Evolutionary conservation across 345 rosid genomes (phyloP), one percentile per base, ranked within the genome.

Genomic region (Ceriops decandra): DNA sequence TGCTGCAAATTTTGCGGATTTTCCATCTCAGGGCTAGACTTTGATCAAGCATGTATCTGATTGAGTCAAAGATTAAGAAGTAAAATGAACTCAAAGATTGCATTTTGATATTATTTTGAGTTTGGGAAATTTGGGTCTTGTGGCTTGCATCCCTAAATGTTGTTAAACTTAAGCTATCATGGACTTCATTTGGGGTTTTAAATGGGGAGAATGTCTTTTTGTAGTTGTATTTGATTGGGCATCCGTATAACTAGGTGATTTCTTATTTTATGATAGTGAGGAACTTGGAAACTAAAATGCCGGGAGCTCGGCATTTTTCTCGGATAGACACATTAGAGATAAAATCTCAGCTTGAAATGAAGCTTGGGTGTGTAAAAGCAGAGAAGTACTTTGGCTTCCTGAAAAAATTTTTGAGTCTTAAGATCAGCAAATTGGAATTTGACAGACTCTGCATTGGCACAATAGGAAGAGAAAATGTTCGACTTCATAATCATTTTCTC

Each of bases 241-340:
- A 57, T 64, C 58, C 46, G 8, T 21, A 30, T 70, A 31, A 47
- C 62, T 59, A 22, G 57, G 21, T 42, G 15, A 2, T 42, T 42
- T 13, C 19, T 7, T 20, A 46, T 60, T 72, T 69, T 51, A 33
- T 77, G 66, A 66, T 58, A 76, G 76, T 49, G 72, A 62, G 68
- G 73, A 70, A 63, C 57, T 70, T 57, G 52, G 71, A 70, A 73
- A 66, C 76, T 59, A 68, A 71, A 83, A 87, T 87, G 91, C 80
- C 77, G 51, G 75, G 67, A 47, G 73, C 68, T 76, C 74, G 74
- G 84, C 85, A 73, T 76, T 68, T 22, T 68, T 22, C 71, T 56
- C 70, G 76, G 38, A 52, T 59, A 58, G 60, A 72, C n/a, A 58
- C 66, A 11, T 15, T 66, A 59, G 84, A 79, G 73, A 58, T 81